Percentiles rank a stretch among this genome's conserved stretches.
phyloP scores from a whole-genome alignment of 331 rosid genomes.

The Rosa hybrid region DNA sequence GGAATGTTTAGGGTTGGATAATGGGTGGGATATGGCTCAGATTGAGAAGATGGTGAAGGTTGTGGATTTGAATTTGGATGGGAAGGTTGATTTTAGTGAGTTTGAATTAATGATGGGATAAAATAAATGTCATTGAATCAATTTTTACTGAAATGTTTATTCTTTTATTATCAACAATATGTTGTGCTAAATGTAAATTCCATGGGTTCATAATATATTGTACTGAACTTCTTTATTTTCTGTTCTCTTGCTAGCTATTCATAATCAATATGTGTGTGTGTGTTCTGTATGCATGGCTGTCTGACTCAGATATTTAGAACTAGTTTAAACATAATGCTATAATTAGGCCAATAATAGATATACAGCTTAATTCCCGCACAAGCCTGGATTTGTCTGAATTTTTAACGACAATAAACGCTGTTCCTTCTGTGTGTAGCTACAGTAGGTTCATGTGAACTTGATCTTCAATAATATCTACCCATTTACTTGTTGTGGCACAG shows the following conservation, averaged over 20 bases:
- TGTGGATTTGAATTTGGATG: slow-evolving; percentile 85
- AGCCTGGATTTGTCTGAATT: background rate
- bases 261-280: background rate
- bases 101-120: slow-evolving; percentile 79
- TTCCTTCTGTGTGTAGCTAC: background rate
- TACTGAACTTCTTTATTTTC: background rate
- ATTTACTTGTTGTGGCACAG: background rate
- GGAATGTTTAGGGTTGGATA: slow-evolving; percentile 81
- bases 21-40: slow-evolving; percentile 75
- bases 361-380: background rate
- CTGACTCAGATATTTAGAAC: background rate
- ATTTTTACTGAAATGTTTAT: background rate
- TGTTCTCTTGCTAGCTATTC: background rate
- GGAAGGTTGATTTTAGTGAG: slow-evolving; percentile 85
- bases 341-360: background rate
- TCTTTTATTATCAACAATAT: background rate
- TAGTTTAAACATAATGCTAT: background rate
- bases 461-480: background rate
- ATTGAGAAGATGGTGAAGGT: slow-evolving; percentile 76
- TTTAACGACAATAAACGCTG: background rate
- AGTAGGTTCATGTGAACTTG: background rate
- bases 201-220: background rate
- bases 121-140: slow-evolving; percentile 11
- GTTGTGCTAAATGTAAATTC: slow-evolving; percentile 40
- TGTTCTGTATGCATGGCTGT: background rate